Evolutionary conservation across 306 rosid species (phyloP), one percentile per base, ranked within the genome.

Genomic region (Lotus japonicus): DNA sequence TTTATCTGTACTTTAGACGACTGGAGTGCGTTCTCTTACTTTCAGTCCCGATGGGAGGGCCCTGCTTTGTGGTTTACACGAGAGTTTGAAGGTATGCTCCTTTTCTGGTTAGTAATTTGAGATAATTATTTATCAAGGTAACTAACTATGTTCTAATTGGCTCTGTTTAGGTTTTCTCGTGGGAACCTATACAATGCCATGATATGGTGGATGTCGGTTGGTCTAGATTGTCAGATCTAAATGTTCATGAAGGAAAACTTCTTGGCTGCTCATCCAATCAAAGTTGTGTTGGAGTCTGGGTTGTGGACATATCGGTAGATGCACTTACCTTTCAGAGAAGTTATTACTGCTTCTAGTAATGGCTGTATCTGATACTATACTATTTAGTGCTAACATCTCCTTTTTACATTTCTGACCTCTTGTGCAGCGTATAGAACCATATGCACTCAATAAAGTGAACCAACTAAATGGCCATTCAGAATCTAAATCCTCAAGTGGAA

Each of bases 251-350:
- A 74, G 99, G 97, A 64, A 94, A 94, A 65, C 99, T 94, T 81
- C 96, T 94, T 76, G 99, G 99, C 65, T 90, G 99, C 83, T 94
- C 99, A 26, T 88, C 77, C 84, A 90, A 94, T 84, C 99, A 94
- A 79, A 94, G 92, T 66, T 94, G 99, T 72, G 99, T 94, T 60
- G 99, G 99, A 75, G 97, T 94, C 70, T 94, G 99, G 99, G 99
- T 94, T 68, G 99, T 94, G 38, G 99, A 94, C 81, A 94, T 90
- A 72, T 75, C 90, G 97, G 99, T 94, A 90, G 48, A 56, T 48
- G 66, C 68, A 76, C 70, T 60, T 73, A 17, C 74, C 17, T 64
- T 28, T 44, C 15, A 50, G 17, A 35, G 26, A 66, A 31, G 16
- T 15, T 55, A 73, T 48, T 19, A 23, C 19, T 59, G 16, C 77